A percentile compares a stretch with the other conserved stretches of the same genome.
Evolutionary conservation across 2,329 filamentous ascomycete genomes (phyloP).

Genomic region (Penicillium capsulatum): DNA sequence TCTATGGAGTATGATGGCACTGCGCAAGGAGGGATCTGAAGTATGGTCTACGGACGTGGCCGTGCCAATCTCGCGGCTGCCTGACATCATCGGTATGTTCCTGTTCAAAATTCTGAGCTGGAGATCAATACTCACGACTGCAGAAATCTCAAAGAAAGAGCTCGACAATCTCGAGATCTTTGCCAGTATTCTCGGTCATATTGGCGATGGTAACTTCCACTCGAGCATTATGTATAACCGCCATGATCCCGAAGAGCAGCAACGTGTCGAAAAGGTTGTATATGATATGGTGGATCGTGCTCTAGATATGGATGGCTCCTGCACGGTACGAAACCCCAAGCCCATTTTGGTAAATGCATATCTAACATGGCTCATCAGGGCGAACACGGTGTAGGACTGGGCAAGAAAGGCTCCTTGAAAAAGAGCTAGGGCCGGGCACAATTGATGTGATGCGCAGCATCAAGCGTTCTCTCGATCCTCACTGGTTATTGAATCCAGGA

Average conservation of each 20-base stretch:
- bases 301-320: constrained; percentile 89
- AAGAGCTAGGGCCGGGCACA: constrained; percentile 76
- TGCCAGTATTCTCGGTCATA: constrained; percentile 81
- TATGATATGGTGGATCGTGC: constrained; percentile 89
- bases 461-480: constrained; percentile 76
- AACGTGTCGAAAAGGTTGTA: constrained; percentile 74
- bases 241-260: constrained; percentile 63
- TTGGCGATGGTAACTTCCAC: constrained; percentile 94
- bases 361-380: constrained; percentile 44
- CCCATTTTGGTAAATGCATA: background rate
- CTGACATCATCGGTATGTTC: constrained; percentile 56
- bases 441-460: constrained; percentile 79
- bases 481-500: constrained; percentile 86
- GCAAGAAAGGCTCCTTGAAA: constrained; percentile 75
- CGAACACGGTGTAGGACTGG: constrained; percentile 80
- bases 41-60: constrained; percentile 61
- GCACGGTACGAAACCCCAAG: constrained; percentile 52
- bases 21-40: constrained; percentile 53
- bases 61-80: constrained; percentile 57
- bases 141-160: constrained; percentile 81
- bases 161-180: constrained; percentile 82
- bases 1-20: constrained; percentile 58
- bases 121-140: constrained; percentile 24
- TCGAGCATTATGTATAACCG: constrained; percentile 85
- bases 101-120: background rate